Evolutionary conservation across 257 asterid species (phyloP).

Genomic region (Plantago elongata): DNA sequence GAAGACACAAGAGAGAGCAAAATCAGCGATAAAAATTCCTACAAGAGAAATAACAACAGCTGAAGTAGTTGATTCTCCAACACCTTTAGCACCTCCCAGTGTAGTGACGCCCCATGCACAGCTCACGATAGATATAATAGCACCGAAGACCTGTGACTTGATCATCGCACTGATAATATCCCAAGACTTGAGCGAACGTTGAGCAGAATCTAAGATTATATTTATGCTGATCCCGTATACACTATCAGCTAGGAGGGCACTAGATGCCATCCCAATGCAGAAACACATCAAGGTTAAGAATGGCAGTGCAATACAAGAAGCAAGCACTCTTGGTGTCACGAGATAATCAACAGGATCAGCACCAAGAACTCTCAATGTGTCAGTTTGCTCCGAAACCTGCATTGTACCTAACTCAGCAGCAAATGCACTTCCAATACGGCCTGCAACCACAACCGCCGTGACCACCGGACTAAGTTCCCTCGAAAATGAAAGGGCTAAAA

Average conservation of each 20-base stretch:
- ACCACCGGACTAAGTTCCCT: constrained; percentile 92
- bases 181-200: constrained; percentile 75
- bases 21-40: constrained; percentile 85
- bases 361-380: constrained; percentile 87
- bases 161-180: constrained; percentile 91
- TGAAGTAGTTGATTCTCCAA: constrained; percentile 92
- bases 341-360: constrained; percentile 83
- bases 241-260: constrained; percentile 71
- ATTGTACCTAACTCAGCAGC: constrained; percentile 97
- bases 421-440: constrained; percentile 90
- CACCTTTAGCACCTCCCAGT: constrained; percentile 93
- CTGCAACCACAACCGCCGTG: constrained; percentile 88
- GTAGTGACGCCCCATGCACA: constrained; percentile 99
- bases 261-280: constrained; percentile 82
- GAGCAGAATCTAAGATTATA: constrained; percentile 86
- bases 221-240: constrained; percentile 86
- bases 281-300: constrained; percentile 82
- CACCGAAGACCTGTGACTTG: constrained; percentile 78
- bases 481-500: constrained; percentile 80
- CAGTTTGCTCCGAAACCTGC: constrained; percentile 99
- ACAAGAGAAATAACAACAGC: constrained; percentile 93
- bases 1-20: constrained; percentile 75
- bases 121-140: constrained; percentile 80
- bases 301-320: constrained; percentile 73
- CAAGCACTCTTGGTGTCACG: constrained; percentile 85